These are phyloP conservation scores for Rhodotorula sp. DNA, from an alignment of 1,284 basidiomycete species.

Conservation along the genomic window DNA sequence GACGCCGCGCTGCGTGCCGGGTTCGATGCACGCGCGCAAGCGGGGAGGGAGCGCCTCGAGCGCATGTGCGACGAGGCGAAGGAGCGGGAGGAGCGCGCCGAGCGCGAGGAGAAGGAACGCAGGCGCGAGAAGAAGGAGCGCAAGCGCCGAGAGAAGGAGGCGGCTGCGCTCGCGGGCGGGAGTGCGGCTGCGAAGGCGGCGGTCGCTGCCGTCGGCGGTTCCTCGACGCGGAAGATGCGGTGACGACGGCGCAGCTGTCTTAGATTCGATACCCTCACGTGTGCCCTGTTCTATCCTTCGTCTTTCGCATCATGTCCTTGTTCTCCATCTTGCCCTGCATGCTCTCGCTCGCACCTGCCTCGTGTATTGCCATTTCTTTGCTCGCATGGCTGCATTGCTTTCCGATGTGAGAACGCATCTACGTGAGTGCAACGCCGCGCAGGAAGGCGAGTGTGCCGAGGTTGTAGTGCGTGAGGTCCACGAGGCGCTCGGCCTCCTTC, in stretches of 20 bases:
- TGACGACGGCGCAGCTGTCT: not conserved
- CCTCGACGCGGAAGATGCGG: constrained; percentile 5
- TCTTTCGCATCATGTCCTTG: no score
- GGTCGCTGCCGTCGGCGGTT: not conserved
- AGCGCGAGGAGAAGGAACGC: constrained; percentile 4
- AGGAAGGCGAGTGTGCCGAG: constrained; percentile 40
- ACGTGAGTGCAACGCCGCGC: constrained; percentile 26
- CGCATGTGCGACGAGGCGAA: constrained; percentile 19
- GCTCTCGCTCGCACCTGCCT: no score
- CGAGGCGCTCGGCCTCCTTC: constrained; percentile 36
- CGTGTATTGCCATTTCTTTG: no score
- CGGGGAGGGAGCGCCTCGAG: constrained; percentile 1
- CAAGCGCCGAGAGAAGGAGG: constrained; percentile 1
- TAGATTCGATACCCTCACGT: no score
- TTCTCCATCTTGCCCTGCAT: no score
- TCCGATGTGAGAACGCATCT: not conserved
- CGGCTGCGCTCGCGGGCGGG: not conserved
- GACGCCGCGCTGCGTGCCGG: not conserved
- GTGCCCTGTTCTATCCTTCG: not conserved
- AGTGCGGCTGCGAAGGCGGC: not conserved
- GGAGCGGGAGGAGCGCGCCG: constrained; percentile 18
- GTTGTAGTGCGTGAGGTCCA: constrained; percentile 37
- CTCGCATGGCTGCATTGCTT: no score
- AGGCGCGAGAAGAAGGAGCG: constrained; percentile 7
- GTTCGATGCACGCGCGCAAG: constrained; percentile 11